Base-by-base conservation (phyloP, 2,329 filamentous ascomycete species). In the Claviceps monticola region DNA sequence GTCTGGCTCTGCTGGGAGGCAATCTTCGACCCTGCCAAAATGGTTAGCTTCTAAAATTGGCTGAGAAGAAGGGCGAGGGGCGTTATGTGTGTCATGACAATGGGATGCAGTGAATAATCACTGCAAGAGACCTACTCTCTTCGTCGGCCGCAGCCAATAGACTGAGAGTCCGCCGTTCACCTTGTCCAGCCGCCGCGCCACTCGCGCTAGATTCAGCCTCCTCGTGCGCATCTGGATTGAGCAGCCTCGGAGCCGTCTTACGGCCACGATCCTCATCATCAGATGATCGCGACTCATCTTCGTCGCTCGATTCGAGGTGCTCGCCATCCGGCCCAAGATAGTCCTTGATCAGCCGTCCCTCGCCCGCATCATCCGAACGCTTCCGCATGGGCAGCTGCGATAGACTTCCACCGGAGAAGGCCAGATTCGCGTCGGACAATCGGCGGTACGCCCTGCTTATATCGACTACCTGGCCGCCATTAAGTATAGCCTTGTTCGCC, bases 91-190 rank as follows among this genome's bases (percentile, higher is more conserved):
- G 29, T 34, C 29, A 11, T 11, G 29, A 34, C 29, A 11, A 34
- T 34, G 29, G 8, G 29, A 34, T 34, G 9, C 29, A 34, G 9
- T 34, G 29, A 34, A 34, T 34, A 34, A 11, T 34, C 9, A 8
- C 29, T 11, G 3, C 29, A 9, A 34, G 17, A 5, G 36, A 75
- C 84, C 62, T 74, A 87, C 88, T 78, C 64, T 91, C 86, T 73
- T 88, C 83, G 62, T 91, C 84, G 1, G 83, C 83, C 6, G 84
- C 85, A 41, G 83, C 85, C 50, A 90, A 69, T 52, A 89, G 65
- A 60, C 82, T 88, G 62, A 74, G 70, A 1, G 75, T 71, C 58
- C 71, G 72, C 53, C 68, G 67, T 56, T 66, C 62, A 56, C 66
- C 56, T 59, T 69, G 64, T 51, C 58, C 66, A 1, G 68, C 56